Base-by-base conservation (phyloP, 2,329 filamentous ascomycete genomes). In the Metarhizium guizhouense region DNA sequence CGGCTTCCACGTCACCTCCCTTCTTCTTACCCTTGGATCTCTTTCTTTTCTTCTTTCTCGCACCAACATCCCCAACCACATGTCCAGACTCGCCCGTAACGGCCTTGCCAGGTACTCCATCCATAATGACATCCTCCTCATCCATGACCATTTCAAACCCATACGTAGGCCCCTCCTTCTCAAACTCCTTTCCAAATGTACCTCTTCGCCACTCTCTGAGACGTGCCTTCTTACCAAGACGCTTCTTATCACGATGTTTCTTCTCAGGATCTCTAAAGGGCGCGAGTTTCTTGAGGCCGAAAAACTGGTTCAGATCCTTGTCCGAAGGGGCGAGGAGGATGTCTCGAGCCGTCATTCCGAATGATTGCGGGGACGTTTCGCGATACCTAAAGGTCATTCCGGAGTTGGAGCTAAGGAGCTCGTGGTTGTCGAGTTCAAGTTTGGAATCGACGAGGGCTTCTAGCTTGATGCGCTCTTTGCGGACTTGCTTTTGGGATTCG, bases 241-340 rank as follows among this genome's bases (percentile, higher is more conserved):
- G 81, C 78, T 95, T 96, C 74, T 85, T 84, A 67, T 99, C 94
- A 65, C 86, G 88, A 62, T 81, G 80, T 79, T 97, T 97, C 80
- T 95, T 94, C 64, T 92, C 88, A 3, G 79, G 76, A 68, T 96
- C 92, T 56, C 94, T 82, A 76, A 94, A 99, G 5, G 88, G 79
- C 4, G 93, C 92, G 57, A 96, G 82, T 75, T 96, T 97, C 80
- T 99, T 99, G 65, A 99, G 76, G 6, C 94, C 93, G 5, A 87
- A 93, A 67, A 87, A 99, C 61, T 92, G 80, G 71, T 99, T 99
- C 61, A 99, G 82, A 54, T 86, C 84, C 50, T 83, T 77, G 73
- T 99, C 94, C 48, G 87, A 87, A 0, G 92, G 90, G 61, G 95
- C 90, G 68, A 86, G 80, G 38, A 99, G 81, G 63, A 99, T 97